These are phyloP conservation scores for Poronia punctata DNA, from an alignment of 495 filamentous ascomycete genomes.

Conservation along the genomic window DNA sequence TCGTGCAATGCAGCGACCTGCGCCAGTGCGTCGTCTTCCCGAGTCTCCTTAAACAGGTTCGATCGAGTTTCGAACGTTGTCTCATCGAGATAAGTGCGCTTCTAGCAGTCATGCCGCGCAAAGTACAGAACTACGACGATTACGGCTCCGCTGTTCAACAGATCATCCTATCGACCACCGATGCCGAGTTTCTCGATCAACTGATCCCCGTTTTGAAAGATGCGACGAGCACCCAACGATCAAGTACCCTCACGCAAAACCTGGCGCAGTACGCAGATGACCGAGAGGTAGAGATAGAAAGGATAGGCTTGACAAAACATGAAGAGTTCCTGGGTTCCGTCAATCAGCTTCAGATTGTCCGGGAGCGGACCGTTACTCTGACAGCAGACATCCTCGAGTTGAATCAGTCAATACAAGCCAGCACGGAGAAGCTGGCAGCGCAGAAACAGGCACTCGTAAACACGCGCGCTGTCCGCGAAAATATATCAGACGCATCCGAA, in stretches of 20 bases:
- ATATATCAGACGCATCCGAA: slow-evolving; percentile 87
- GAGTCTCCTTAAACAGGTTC: no score
- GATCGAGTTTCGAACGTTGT: no score
- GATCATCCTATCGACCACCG: slow-evolving; percentile 87
- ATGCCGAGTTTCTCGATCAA: slow-evolving; percentile 91
- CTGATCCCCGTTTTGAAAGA: slow-evolving; percentile 88
- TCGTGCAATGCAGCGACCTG: no score
- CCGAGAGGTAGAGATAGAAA: slow-evolving; percentile 86
- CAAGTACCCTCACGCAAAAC: slow-evolving; percentile 65
- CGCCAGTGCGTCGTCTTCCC: no score
- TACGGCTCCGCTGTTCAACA: slow-evolving; percentile 52
- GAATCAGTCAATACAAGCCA: slow-evolving; percentile 91
- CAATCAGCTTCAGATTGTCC: slow-evolving; percentile 82
- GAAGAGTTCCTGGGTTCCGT: slow-evolving; percentile 93
- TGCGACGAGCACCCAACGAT: slow-evolving; percentile 68
- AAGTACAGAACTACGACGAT: slow-evolving; percentile 45
- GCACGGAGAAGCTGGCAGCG: slow-evolving; percentile 86
- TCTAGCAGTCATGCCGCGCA: slow-evolving; percentile 30
- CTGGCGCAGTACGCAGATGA: slow-evolving; percentile 75
- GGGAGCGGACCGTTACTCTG: slow-evolving; percentile 78
- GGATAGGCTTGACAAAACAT: slow-evolving; percentile 89
- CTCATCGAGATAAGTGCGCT: no score
- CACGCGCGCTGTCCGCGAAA: slow-evolving; percentile 84
- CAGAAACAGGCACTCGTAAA: slow-evolving; percentile 93
- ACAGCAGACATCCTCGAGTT: slow-evolving; percentile 88